phyloP scores from a whole-genome alignment of 2,329 filamentous ascomycete genomes.

The Botryotinia narcissicola region DNA sequence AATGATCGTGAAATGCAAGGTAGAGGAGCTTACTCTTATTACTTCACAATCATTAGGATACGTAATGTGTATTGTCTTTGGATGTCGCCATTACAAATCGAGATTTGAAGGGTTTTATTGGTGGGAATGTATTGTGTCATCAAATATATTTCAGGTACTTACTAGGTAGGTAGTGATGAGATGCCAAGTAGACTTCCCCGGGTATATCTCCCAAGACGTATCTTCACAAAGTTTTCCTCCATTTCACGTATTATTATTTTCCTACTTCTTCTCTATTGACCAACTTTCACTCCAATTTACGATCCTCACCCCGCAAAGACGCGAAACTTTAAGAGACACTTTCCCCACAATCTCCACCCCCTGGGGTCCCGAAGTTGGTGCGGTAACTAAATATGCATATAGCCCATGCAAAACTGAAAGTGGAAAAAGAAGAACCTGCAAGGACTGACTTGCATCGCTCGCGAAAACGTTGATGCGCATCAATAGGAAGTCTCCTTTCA shows the following conservation, averaged over 20 bases:
- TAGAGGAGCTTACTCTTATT: not conserved
- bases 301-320: not conserved
- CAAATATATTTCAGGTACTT: not conserved
- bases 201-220: not conserved
- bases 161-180: not conserved
- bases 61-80: not conserved
- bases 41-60: not conserved
- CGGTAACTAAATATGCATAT: not conserved
- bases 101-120: not conserved
- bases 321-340: not conserved
- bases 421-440: not conserved
- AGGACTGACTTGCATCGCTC: constrained; percentile 1
- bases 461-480: constrained; percentile 18
- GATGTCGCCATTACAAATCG: not conserved
- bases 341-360: not conserved
- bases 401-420: not conserved
- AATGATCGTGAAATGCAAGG: not conserved
- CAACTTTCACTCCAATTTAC: not conserved
- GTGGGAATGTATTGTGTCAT: not conserved
- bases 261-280: not conserved
- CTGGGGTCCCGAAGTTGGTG: not conserved
- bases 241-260: not conserved
- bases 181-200: not conserved
- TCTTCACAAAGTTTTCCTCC: not conserved
- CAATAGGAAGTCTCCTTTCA: constrained; percentile 16